Percentiles rank a stretch among this genome's conserved stretches.
phyloP scores from a whole-genome alignment of 139 green algal genomes.

The Haematococcus sp. region DNA sequence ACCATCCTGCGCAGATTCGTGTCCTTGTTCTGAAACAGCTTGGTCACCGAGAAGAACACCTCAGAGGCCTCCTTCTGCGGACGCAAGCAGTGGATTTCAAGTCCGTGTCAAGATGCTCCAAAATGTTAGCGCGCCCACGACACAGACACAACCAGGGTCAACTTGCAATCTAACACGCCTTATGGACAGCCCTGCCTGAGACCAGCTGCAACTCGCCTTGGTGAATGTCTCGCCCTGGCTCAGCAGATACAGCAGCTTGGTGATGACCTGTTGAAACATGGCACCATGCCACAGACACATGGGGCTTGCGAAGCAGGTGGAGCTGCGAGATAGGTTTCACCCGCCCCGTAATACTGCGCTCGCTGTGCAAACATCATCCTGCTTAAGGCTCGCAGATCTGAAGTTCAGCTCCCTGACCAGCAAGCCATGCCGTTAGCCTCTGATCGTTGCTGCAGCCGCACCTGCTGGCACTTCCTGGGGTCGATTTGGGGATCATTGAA shows the following conservation, averaged over 20 bases:
- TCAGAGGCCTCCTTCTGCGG: slow-evolving; percentile 93
- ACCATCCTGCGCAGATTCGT: slow-evolving; percentile 94
- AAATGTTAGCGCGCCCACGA: too few species aligned
- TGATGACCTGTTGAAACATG: slow-evolving; percentile 88
- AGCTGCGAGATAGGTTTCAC: too few species aligned
- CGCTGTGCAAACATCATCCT: too few species aligned
- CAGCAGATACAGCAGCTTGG: slow-evolving; percentile 97
- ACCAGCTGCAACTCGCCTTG: slow-evolving; percentile 69
- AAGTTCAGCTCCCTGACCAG: too few species aligned
- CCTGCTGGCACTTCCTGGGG: slow-evolving; percentile 88
- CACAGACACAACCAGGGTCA: too few species aligned
- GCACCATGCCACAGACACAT: slow-evolving; percentile 6
- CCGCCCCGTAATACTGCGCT: too few species aligned
- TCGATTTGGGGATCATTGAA: slow-evolving; percentile 97
- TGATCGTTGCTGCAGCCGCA: slow-evolving; percentile 24
- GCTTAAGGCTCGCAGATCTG: too few species aligned
- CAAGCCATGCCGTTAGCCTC: neutral
- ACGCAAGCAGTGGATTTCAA: neutral
- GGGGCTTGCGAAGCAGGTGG: too few species aligned
- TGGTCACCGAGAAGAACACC: slow-evolving; percentile 98
- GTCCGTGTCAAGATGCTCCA: too few species aligned
- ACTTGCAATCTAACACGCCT: too few species aligned
- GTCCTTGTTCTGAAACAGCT: slow-evolving; percentile 98
- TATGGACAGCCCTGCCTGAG: too few species aligned
- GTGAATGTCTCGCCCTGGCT: slow-evolving; percentile 97